Base-by-base conservation (phyloP, 352 stramenopile genomes). In the Pythium phragmitis region DNA sequence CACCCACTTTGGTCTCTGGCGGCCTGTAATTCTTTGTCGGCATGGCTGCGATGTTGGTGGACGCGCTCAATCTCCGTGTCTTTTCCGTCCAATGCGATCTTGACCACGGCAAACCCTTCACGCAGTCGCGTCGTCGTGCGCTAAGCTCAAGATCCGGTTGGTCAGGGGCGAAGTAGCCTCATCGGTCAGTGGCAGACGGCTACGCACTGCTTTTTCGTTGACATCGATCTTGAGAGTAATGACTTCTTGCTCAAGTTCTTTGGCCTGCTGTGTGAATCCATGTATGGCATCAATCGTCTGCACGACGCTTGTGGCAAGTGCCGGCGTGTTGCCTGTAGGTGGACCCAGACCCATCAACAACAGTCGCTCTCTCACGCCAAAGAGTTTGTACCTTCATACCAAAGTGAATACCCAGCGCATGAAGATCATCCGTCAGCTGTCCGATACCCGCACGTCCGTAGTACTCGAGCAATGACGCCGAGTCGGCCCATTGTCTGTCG, bases 41-140 rank as follows among this genome's bases (percentile, higher is more conserved):
- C 56, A 2, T 72, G 51, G 5, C 54, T 48, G 34, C 79, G 63
- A n/a, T 77, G 66, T 47, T 76, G 52, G 21, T 76, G 65, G 16
- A 88, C 53, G 26, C 48, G 51, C 37, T 73, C 58, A 12, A 88
- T 65, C 55, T 87, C 77, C 2, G 50, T 63, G 42, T 77, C 63
- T 57, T 90, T 80, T 8, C 55, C 54, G 8, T 88, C 79, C 4
- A 81, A 43, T 0, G 75, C 73, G 57, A 76, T 67, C 17, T 80
- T 80, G 1, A 75, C 80, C 8, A 76, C 65, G 16, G 77, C 81
- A 46, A 87, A 82, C 0, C 79, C 76, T 56, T 89, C 78, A 42
- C 70, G 78, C 26, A 88, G 68, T 12, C 78, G 76, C 0, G 69
- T 80, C 16, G 76, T 81, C 7, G 79, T 67, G 51, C 77, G 68